Evolutionary conservation across 139 green algal species (phyloP).

Genomic region (Zygnema circumcarinatum): DNA sequence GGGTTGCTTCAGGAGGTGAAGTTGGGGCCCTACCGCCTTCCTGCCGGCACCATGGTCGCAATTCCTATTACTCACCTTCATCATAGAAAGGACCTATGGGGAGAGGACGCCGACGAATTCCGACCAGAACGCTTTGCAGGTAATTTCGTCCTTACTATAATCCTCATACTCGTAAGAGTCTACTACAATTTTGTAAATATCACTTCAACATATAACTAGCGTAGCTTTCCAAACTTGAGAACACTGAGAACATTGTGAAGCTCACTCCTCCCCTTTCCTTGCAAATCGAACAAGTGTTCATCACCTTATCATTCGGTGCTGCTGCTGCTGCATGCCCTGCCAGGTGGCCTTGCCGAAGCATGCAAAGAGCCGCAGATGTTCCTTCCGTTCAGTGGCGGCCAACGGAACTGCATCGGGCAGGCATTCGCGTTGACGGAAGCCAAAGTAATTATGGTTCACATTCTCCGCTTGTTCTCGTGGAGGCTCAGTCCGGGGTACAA

Average conservation of each 20-base stretch:
- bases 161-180: too few relatives aligned
- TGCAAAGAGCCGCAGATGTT: conserved; percentile 62
- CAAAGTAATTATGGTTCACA: conserved; percentile 78
- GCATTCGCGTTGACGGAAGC: conserved; percentile 96
- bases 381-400: conserved; percentile 83
- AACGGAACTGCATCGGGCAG: conserved; percentile 80
- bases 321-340: too few relatives aligned
- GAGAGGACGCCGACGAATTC: conserved; percentile 83
- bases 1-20: neutral
- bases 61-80: conserved; percentile 96
- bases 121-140: conserved; percentile 85
- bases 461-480: conserved; percentile 81
- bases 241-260: too few relatives aligned
- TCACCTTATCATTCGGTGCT: too few relatives aligned
- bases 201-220: too few relatives aligned
- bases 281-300: too few relatives aligned
- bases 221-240: too few relatives aligned
- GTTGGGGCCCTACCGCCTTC: conserved; percentile 36
- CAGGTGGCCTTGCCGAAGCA: conserved; percentile 12
- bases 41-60: conserved; percentile 84
- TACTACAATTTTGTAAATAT: too few relatives aligned
- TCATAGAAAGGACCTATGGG: conserved; percentile 71
- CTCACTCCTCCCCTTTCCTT: too few relatives aligned
- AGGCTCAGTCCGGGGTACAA: conserved; percentile 24
- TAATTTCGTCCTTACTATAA: too few relatives aligned